Evolutionary conservation across 345 rosid genomes (phyloP).

Genomic region (Camelina laxa): DNA sequence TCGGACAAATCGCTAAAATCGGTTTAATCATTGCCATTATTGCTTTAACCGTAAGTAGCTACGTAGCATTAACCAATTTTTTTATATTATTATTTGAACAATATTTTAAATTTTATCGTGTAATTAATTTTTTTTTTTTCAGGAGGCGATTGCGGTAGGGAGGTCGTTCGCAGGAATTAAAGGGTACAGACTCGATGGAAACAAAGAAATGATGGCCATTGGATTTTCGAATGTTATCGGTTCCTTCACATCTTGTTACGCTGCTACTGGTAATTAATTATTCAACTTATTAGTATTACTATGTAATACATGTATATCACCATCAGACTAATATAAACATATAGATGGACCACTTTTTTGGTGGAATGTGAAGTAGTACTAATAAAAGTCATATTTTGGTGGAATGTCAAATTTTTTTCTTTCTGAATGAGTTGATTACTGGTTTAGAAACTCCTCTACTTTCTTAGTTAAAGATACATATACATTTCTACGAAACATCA

Average conservation of each 20-base stretch:
- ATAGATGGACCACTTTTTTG: constrained; percentile 22
- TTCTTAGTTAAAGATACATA: neutral
- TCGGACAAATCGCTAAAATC: constrained; percentile 70
- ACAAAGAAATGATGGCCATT: constrained; percentile 90
- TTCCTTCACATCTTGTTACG: constrained; percentile 84
- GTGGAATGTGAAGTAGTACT: constrained; percentile 33
- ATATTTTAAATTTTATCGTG: neutral
- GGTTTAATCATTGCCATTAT: constrained; percentile 66
- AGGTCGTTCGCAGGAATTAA: constrained; percentile 76
- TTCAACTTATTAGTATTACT: neutral
- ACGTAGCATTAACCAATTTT: neutral
- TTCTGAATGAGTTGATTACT: neutral
- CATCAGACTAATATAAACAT: constrained; percentile 7
- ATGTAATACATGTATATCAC: neutral
- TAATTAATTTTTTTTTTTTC: neutral
- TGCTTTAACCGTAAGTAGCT: constrained; percentile 67
- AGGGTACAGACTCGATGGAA: constrained; percentile 85
- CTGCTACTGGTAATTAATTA: constrained; percentile 70
- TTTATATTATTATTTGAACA: neutral
- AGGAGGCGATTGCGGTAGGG: constrained; percentile 95
- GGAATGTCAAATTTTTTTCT: neutral
- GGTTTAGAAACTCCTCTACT: neutral
- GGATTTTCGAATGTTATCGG: constrained; percentile 83
- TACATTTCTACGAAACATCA: neutral
- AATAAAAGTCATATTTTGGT: constrained; percentile 32